phyloP scores from a whole-genome alignment of 768 basidiomycete genomes.

The Suillus variegatus region DNA sequence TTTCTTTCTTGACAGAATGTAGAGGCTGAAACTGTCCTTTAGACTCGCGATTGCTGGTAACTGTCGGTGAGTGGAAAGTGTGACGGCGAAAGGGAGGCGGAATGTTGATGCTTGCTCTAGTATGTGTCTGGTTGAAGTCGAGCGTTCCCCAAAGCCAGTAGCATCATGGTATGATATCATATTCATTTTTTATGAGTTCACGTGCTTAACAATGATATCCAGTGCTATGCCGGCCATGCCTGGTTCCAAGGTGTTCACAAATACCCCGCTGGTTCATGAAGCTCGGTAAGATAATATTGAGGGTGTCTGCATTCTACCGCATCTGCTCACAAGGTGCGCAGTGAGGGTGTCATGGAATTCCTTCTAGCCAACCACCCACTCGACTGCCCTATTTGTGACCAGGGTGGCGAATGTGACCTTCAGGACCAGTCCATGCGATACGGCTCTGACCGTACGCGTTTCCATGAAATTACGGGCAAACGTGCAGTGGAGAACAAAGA shows the following conservation, averaged over 20 bases:
- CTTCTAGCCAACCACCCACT: slow-evolving; percentile 96
- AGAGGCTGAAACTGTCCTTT: background rate
- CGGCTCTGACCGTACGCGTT: slow-evolving; percentile 94
- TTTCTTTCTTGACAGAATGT: slow-evolving; percentile 7
- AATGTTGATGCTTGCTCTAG: slow-evolving; percentile 38
- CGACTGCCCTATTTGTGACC: slow-evolving; percentile 98
- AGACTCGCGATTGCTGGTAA: slow-evolving; percentile 97
- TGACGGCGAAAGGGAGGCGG: slow-evolving; percentile 4
- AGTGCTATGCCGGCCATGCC: slow-evolving; percentile 99
- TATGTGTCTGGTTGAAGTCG: slow-evolving; percentile 99
- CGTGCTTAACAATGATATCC: slow-evolving; percentile 11
- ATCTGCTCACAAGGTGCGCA: slow-evolving; percentile 31
- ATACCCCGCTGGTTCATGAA: slow-evolving; percentile 88
- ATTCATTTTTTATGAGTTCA: background rate
- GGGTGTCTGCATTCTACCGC: background rate
- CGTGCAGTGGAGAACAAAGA: slow-evolving; percentile 99
- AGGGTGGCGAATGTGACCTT: slow-evolving; percentile 97
- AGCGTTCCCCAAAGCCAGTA: slow-evolving; percentile 91
- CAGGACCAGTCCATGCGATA: slow-evolving; percentile 99
- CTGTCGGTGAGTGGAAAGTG: slow-evolving; percentile 67
- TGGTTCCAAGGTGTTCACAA: slow-evolving; percentile 89
- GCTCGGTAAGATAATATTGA: slow-evolving; percentile 53
- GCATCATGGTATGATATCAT: slow-evolving; percentile 74
- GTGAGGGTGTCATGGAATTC: slow-evolving; percentile 99
- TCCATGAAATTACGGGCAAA: slow-evolving; percentile 98